phyloP scores from a whole-genome alignment of 2,329 filamentous ascomycete species.

The Aspergillus cejpii region DNA sequence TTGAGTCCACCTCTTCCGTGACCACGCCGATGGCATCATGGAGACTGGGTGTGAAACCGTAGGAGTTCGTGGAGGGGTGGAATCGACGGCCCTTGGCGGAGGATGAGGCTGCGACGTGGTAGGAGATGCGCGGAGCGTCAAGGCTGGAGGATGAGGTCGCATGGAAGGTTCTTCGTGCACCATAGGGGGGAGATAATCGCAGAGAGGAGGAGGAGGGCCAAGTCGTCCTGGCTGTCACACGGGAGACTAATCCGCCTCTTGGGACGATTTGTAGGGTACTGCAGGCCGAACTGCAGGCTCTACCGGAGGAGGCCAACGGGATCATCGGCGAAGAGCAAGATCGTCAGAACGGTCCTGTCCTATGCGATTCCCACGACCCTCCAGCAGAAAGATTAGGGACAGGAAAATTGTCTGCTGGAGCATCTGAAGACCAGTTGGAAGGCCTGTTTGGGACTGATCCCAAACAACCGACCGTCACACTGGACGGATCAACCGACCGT shows the following conservation, averaged over 20 bases:
- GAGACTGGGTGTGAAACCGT: conserved; percentile 58
- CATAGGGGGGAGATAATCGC: conserved; percentile 4
- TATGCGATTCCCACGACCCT: conserved; percentile 18
- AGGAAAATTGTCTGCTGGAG: conserved; percentile 6
- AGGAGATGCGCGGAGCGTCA: conserved; percentile 48
- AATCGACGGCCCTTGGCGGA: conserved; percentile 65
- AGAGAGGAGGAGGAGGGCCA: conserved; percentile 6
- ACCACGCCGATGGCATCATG: conserved; percentile 34
- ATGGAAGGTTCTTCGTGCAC: conserved; percentile 24
- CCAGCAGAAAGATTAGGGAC: conserved; percentile 5
- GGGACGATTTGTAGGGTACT: conserved; percentile 27
- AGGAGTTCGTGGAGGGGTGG: conserved; percentile 61
- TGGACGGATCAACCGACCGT: neutral
- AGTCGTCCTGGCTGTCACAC: conserved; percentile 7
- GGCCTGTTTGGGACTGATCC: neutral
- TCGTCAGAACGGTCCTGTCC: conserved; percentile 14
- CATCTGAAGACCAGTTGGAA: conserved; percentile 12
- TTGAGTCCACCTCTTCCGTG: conserved; percentile 37
- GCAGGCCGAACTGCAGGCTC: conserved; percentile 32
- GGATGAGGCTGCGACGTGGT: conserved; percentile 67
- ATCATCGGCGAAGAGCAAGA: conserved; percentile 27
- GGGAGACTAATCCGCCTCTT: conserved; percentile 17
- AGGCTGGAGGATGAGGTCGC: conserved; percentile 21
- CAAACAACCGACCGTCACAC: neutral
- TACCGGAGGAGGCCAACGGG: conserved; percentile 23